Percentiles rank a stretch among this genome's conserved stretches.
These are phyloP conservation scores for Cutaneotrichosporon sp. DNA, from an alignment of 1,284 basidiomycete genomes.

Conservation along the genomic window DNA sequence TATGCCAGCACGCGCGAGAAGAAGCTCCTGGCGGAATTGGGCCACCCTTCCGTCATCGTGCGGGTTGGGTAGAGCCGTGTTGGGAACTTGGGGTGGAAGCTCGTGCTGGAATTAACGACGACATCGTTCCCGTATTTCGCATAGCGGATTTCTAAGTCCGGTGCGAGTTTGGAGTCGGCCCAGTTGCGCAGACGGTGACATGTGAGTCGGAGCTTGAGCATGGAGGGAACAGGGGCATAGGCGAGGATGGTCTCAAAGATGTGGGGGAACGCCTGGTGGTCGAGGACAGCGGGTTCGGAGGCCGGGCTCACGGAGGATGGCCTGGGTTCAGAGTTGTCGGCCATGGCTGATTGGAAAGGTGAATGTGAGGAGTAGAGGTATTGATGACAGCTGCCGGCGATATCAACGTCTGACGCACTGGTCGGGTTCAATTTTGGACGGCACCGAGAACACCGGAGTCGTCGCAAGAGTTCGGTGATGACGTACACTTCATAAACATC, in stretches of 20 bases:
- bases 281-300: not conserved
- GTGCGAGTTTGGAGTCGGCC: not conserved
- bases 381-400: no score
- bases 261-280: slow-evolving; percentile 9
- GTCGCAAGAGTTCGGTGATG: no score
- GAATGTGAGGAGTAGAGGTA: no score
- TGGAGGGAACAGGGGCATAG: not conserved
- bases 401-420: no score
- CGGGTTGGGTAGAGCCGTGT: not conserved
- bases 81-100: not conserved
- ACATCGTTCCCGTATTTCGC: not conserved
- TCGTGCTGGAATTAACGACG: not conserved
- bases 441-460: no score
- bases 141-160: not conserved
- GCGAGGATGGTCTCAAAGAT: slow-evolving; percentile 9
- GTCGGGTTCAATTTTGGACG: no score
- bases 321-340: not conserved
- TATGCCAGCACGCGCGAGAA: not conserved
- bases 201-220: not conserved
- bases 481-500: no score
- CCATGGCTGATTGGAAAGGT: not conserved
- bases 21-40: not conserved
- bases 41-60: not conserved
- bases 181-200: not conserved
- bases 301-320: no score